Conservation (phyloP, 192 early-diverging fungal genomes). For the Umbelopsis sp. region DNA sequence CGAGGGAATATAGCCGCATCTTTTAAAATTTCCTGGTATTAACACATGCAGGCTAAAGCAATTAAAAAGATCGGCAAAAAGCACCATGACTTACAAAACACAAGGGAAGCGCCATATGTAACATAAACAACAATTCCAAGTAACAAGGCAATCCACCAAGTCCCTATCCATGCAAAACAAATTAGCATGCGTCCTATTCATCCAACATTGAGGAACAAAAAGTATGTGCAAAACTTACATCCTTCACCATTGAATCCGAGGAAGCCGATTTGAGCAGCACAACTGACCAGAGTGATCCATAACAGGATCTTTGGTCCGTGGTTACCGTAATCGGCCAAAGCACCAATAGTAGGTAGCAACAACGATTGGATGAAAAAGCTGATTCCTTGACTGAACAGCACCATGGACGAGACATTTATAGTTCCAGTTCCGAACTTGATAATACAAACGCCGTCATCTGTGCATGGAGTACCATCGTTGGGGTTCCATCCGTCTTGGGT, state of each 20-base stretch:
- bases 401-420: slow-evolving; percentile 34
- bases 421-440: slow-evolving; percentile 18
- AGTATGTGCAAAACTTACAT: slow-evolving; percentile 13
- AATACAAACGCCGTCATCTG: neutral
- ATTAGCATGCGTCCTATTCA: neutral
- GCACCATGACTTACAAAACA: slow-evolving; percentile 25
- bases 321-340: slow-evolving; percentile 34
- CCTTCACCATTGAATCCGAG: slow-evolving; percentile 15
- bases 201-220: too few species aligned
- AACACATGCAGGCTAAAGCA: neutral
- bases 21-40: slow-evolving; percentile 10
- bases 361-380: slow-evolving; percentile 36
- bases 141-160: slow-evolving; percentile 24
- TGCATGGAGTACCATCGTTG: neutral
- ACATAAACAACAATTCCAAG: slow-evolving; percentile 29
- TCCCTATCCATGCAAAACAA: slow-evolving; percentile 13
- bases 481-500: slow-evolving; percentile 17
- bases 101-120: slow-evolving; percentile 29
- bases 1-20: slow-evolving; percentile 10
- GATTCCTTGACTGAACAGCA: slow-evolving; percentile 33
- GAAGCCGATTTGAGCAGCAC: slow-evolving; percentile 28
- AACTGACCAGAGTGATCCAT: slow-evolving; percentile 27
- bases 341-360: slow-evolving; percentile 32
- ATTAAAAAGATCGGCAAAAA: neutral
- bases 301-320: slow-evolving; percentile 26